Percentiles rank a stretch among this genome's conserved stretches.
Evolutionary conservation across 495 filamentous ascomycete genomes (phyloP).

Genomic region (Podospora pseudoanserina): DNA sequence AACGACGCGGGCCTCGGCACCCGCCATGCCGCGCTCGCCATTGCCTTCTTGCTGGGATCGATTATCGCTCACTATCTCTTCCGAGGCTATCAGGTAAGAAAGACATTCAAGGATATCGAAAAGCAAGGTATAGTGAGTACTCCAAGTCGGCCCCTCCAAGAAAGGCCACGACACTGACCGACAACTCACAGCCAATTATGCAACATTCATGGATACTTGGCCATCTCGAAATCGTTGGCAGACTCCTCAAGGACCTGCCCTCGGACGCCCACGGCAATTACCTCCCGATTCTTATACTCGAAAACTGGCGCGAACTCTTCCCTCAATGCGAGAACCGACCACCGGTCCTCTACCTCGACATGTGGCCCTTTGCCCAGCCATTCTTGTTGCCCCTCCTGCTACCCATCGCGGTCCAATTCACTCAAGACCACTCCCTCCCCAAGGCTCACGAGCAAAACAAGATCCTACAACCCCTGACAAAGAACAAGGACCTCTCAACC

Average conservation of each 20-base stretch:
- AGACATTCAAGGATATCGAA: background rate
- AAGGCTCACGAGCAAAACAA: background rate
- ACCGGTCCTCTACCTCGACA: conserved; percentile 41
- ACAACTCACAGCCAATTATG: background rate
- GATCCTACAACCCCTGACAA: conserved; percentile 23
- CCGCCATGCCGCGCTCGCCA: background rate
- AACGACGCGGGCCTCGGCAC: background rate
- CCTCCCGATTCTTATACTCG: background rate
- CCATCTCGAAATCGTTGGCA: background rate
- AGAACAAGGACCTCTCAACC: conserved; percentile 30
- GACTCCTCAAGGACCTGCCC: background rate
- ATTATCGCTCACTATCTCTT: background rate
- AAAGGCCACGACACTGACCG: background rate
- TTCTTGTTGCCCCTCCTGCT: conserved; percentile 24
- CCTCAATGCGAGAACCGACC: background rate
- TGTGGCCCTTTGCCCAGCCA: conserved; percentile 40
- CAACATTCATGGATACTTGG: background rate
- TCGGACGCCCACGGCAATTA: background rate
- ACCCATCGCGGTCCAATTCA: background rate
- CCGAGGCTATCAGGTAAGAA: background rate
- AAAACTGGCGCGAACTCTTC: background rate
- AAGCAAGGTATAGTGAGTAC: background rate
- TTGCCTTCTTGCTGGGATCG: background rate
- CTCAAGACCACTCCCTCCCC: background rate
- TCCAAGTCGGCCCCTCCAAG: background rate